Evolutionary conservation across 2,329 filamentous ascomycete genomes (phyloP).

Genomic region (Neopestalotiopsis sp.): DNA sequence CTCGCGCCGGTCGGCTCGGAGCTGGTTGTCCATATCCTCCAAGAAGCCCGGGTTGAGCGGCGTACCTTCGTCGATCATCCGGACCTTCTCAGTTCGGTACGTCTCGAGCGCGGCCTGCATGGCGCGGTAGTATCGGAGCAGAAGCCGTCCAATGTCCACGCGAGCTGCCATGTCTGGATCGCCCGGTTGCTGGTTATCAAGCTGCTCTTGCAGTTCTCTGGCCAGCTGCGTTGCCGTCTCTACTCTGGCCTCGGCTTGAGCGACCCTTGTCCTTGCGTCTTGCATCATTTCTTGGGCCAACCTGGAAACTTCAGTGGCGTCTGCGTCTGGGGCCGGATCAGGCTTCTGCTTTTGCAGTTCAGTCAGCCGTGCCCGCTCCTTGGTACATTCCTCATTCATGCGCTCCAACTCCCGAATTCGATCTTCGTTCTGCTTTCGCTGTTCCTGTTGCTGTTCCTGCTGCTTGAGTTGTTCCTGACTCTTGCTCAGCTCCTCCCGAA

Average conservation of each 20-base stretch:
- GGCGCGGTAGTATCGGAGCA: slow-evolving; percentile 7
- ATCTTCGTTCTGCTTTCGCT: not conserved
- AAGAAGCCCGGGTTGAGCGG: not conserved
- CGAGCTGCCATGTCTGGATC: not conserved
- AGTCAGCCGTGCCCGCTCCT: not conserved
- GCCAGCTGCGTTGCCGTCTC: too few species aligned
- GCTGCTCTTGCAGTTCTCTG: too few species aligned
- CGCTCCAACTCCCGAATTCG: not conserved
- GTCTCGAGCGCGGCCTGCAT: not conserved
- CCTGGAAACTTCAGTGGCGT: too few species aligned
- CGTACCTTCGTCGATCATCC: not conserved
- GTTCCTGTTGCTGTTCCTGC: not conserved
- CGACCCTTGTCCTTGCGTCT: too few species aligned
- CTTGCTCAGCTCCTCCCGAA: not conserved
- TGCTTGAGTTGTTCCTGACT: not conserved
- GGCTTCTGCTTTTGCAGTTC: too few species aligned
- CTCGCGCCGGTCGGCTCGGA: not conserved
- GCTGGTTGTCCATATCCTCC: slow-evolving; percentile 5
- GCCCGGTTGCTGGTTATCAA: too few species aligned
- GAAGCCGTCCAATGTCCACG: not conserved
- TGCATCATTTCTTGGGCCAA: too few species aligned
- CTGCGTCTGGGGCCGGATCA: too few species aligned
- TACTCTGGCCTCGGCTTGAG: too few species aligned
- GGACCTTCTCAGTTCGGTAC: not conserved
- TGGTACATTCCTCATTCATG: not conserved